A percentile compares a stretch with the other conserved stretches of the same genome.
phyloP scores from a whole-genome alignment of 2,329 filamentous ascomycete species.

The Rhynchosporium graminicola region DNA sequence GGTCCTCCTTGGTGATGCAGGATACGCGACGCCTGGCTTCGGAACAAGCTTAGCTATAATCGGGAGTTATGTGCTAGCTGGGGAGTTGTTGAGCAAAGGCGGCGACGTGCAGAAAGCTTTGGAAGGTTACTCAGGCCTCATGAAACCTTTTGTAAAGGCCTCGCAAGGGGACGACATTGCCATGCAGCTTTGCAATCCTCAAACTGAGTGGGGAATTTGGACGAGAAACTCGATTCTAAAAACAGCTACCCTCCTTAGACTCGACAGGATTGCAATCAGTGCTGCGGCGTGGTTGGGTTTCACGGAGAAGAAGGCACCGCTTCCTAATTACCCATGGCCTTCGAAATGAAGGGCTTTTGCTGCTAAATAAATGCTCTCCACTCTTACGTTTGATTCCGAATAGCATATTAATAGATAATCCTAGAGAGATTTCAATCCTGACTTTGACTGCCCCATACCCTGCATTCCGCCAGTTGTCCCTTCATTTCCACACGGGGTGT shows the following conservation, averaged over 20 bases:
- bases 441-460: too few species aligned
- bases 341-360: neutral
- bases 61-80: constrained; percentile 50
- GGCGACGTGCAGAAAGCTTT: constrained; percentile 41
- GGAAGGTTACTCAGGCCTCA: constrained; percentile 48
- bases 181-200: constrained; percentile 21
- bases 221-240: constrained; percentile 23
- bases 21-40: constrained; percentile 46
- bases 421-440: too few species aligned
- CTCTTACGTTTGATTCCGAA: neutral
- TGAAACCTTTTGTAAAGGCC: constrained; percentile 17
- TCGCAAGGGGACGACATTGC: constrained; percentile 16
- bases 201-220: constrained; percentile 19
- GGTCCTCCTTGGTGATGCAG: constrained; percentile 39
- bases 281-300: constrained; percentile 15
- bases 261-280: constrained; percentile 19
- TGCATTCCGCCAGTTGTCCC: constrained; percentile 52
- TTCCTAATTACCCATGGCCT: constrained; percentile 1
- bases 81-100: constrained; percentile 42
- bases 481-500: constrained; percentile 50
- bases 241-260: constrained; percentile 17
- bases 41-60: constrained; percentile 46
- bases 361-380: too few species aligned
- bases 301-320: constrained; percentile 15
- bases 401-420: neutral